Conservation (phyloP, 176 grass and related monocot species). For the Oryza brachyantha region DNA sequence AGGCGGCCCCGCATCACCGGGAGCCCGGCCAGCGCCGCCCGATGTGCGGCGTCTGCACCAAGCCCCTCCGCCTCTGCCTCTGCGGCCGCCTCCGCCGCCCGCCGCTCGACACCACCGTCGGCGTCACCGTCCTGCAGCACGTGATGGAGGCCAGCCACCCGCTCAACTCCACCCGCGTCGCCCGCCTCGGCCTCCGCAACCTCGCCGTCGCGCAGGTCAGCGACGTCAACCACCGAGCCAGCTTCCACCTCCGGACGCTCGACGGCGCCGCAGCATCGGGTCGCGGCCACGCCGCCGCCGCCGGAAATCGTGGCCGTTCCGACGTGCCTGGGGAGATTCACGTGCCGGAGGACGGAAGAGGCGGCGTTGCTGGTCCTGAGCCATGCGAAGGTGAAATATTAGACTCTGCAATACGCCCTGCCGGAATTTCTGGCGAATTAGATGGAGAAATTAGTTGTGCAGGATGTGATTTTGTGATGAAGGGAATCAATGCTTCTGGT, state of each 20-base stretch:
- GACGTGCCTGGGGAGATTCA: neutral
- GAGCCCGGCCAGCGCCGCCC: constrained; percentile 46
- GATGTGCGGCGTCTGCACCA: constrained; percentile 60
- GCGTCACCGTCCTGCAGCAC: constrained; percentile 85
- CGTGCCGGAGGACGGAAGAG: neutral
- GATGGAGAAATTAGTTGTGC: neutral
- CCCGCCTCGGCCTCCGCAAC: constrained; percentile 76
- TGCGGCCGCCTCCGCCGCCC: constrained; percentile 64
- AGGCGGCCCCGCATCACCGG: neutral
- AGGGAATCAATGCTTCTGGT: neutral
- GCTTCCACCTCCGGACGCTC: constrained; percentile 58
- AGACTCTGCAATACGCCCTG: neutral
- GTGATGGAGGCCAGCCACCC: constrained; percentile 69
- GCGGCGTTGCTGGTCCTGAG: neutral
- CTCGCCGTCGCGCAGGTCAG: constrained; percentile 50
- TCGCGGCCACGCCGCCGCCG: neutral
- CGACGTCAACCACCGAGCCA: constrained; percentile 70
- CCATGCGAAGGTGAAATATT: neutral
- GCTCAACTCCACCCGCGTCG: constrained; percentile 79
- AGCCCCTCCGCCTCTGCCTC: constrained; percentile 70
- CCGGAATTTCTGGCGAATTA: neutral
- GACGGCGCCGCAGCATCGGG: neutral
- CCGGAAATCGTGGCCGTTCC: neutral
- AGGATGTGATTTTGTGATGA: neutral
- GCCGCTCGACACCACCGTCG: constrained; percentile 61